Evolutionary conservation across 2,329 filamentous ascomycete genomes (phyloP), one percentile per base, ranked within the genome.

Genomic region (Colletotrichum lupini): DNA sequence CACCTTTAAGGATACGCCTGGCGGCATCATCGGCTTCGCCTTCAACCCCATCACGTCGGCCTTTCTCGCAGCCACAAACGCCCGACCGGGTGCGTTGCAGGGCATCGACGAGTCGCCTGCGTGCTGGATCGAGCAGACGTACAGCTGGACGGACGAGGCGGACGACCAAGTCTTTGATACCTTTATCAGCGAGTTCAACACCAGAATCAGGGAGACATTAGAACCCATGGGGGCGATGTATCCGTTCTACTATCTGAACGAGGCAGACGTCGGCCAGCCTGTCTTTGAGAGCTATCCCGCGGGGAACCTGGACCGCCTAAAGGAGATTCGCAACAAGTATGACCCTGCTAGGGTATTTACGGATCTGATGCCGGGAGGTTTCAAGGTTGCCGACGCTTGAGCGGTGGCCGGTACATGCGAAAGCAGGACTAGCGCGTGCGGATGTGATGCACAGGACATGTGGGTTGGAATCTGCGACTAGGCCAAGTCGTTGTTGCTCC

Each of bases 191-290:
- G 14, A 22, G 8, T 11, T 57, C 5, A 64, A 69, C 19, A 19
- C 19, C 11, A 35, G 46, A 2, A 42, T 64, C 7, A 22, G 14
- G 30, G 46, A 24, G 7, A 46, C 8, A 6, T n/a, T 64, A 2
- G 26, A 14, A 49, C 32, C 59, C 6, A 12, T 62, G 26, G 24
- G 24, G 16, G 58, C 63, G 16, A 0, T 30, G 22, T 19, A 24
- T 22, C 59, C 67, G 30, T 69, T 56, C 35, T 30, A 30, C 22
- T 69, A 64, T n/a, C 52, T 69, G 8, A 64, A 69, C 32, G 67
- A 58, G 9, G 67, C 67, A 14, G 59, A 56, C 7, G 63, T 46
- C 46, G 22, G 12, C 30, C 67, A 69, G 59, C 59, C 67, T 11
- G 67, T 69, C 16, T 69, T 69, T 12, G 30, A 69, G 26, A 52